A percentile compares a stretch with the other conserved stretches of the same genome.
phyloP scores from a whole-genome alignment of 441 rosid species.

The Sinapis alba region DNA sequence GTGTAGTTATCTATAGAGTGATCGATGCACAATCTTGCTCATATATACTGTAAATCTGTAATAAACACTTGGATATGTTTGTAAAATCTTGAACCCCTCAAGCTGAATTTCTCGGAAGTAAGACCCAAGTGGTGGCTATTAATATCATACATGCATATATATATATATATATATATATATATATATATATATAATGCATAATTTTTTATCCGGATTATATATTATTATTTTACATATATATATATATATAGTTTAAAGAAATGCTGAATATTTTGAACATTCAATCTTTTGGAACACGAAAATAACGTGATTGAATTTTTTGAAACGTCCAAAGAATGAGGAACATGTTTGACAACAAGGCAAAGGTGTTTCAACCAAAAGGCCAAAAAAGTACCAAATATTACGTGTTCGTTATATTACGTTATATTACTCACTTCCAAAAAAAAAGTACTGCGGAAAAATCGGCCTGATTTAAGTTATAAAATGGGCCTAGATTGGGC shows the following conservation, averaged over 20 bases:
- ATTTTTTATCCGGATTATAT: neutral
- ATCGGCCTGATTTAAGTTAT: no score
- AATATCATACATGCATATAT: no score
- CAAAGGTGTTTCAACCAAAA: neutral
- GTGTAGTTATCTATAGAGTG: neutral
- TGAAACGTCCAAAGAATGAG: neutral
- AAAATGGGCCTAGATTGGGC: no score
- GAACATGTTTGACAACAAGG: neutral
- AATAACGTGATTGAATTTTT: conserved; percentile 28
- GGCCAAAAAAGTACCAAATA: conserved; percentile 14
- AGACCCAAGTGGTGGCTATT: no score
- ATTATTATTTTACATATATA: neutral
- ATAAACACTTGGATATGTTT: neutral
- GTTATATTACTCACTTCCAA: no score
- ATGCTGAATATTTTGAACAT: neutral
- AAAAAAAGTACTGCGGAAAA: no score
- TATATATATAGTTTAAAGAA: neutral
- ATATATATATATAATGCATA: no score
- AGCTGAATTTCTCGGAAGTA: neutral
- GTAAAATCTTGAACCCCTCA: neutral
- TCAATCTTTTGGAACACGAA: conserved; percentile 26
- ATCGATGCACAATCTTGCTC: neutral
- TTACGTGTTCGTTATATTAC: no score
- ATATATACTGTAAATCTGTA: no score
- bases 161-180: no score